Evolutionary conservation across 768 basidiomycete species (phyloP).

Genomic region (Nidularia pulvinata): DNA sequence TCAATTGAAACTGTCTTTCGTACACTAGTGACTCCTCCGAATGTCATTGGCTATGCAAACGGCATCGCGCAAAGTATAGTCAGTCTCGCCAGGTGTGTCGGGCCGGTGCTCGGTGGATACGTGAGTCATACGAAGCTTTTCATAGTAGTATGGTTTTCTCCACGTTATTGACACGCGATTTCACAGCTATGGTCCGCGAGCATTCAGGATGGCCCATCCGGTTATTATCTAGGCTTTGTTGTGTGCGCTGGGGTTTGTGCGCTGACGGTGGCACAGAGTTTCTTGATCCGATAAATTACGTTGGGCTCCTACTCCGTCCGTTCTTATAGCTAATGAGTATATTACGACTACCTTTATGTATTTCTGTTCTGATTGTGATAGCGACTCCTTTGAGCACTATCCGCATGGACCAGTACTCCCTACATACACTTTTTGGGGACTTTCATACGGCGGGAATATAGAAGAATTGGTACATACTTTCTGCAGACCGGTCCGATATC

Average conservation of each 20-base stretch:
- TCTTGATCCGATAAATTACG: constrained; percentile 60
- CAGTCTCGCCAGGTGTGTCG: constrained; percentile 89
- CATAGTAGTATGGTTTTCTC: neutral
- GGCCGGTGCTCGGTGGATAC: constrained; percentile 83
- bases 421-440: too few relatives aligned
- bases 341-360: too few relatives aligned
- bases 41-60: constrained; percentile 88
- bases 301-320: too few relatives aligned
- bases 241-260: constrained; percentile 62
- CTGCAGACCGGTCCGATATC: too few relatives aligned
- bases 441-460: too few relatives aligned
- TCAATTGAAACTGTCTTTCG: neutral
- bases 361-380: too few relatives aligned
- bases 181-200: constrained; percentile 73
- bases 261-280: constrained; percentile 67
- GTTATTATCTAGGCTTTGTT: constrained; percentile 77
- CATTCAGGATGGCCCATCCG: constrained; percentile 64
- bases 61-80: constrained; percentile 96
- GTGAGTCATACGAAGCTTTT: constrained; percentile 37
- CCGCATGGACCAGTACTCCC: too few relatives aligned
- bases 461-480: too few relatives aligned
- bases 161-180: constrained; percentile 6
- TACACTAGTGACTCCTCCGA: constrained; percentile 82
- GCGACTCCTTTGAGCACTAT: too few relatives aligned
- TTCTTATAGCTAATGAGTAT: too few relatives aligned